Evolutionary conservation across 768 basidiomycete genomes (phyloP), one percentile per base, ranked within the genome.

Genomic region (Daedaleopsis nitida): DNA sequence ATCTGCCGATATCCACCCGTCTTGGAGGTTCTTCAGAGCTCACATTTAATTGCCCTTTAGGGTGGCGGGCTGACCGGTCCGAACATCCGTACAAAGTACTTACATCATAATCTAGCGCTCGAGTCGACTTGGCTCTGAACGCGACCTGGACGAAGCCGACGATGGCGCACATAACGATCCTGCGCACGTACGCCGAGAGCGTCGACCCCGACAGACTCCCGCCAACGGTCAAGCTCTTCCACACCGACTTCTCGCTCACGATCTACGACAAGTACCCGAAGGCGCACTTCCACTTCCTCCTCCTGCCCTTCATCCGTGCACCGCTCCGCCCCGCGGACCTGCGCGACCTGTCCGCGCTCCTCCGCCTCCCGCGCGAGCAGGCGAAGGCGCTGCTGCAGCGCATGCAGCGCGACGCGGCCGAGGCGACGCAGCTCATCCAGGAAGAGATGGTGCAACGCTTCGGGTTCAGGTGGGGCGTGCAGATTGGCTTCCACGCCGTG

Each of bases 281-380:
- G 74, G 86, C 91, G 5, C 88, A 86, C 57, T 96, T 93, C 72
- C 95, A 97, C 74, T 90, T 94, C 69, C 81, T 97, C 47, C 74
- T 96, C 57, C 79, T 96, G n/a, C 95, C 95, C 16, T 75, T 80
- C 58, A 54, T 73, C 62, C 66, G 48, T 43, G 66, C 69, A 6
- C 69, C 77, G 10, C 43, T 72, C 55, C 71, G 65, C 50, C 65
- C 73, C 52, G 71, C 66, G 11, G 79, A 81, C 34, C 76, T 92
- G 42, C 66, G 78, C 21, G 83, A 78, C 70, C 78, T 96, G 19
- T 78, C 76, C 56, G 74, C 83, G 13, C 75, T 94, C 42, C 70
- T 88, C 68, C 78, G 73, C 55, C 76, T 78, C 35, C 81, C 87
- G 69, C 85, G 81, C 69, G 76, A 74, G 21, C 72, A 71, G 42